A percentile compares a stretch with the other conserved stretches of the same genome.
phyloP scores from a whole-genome alignment of 192 early-diverging fungal genomes.

The Funneliformis geosporum region DNA sequence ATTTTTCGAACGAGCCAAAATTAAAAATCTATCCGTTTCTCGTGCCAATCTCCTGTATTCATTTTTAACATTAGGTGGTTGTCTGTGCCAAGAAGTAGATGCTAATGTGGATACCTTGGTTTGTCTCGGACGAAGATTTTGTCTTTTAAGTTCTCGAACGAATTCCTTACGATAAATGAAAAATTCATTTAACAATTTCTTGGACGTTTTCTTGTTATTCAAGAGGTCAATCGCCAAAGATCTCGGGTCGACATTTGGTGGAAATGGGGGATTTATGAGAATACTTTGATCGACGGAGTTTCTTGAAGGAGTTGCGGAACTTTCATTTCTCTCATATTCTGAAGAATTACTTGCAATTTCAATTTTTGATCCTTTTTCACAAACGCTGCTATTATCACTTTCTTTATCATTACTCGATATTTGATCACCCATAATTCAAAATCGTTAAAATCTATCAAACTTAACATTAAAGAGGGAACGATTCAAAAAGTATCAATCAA shows the following conservation, averaged over 20 bases:
- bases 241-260: neutral
- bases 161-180: slow-evolving; percentile 17
- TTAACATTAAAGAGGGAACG: too few relatives aligned
- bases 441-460: too few relatives aligned
- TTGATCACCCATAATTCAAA: too few relatives aligned
- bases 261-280: neutral
- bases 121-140: neutral
- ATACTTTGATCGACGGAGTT: neutral
- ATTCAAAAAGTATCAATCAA: too few relatives aligned
- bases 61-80: slow-evolving; percentile 2
- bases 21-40: slow-evolving; percentile 14
- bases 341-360: too few relatives aligned
- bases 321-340: too few relatives aligned
- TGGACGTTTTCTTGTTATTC: neutral
- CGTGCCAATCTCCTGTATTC: slow-evolving; percentile 18
- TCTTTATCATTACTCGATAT: too few relatives aligned
- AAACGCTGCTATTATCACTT: too few relatives aligned
- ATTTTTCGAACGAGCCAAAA: neutral
- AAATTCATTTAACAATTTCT: slow-evolving; percentile 15
- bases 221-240: neutral
- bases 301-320: too few relatives aligned
- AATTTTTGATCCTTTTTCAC: too few relatives aligned
- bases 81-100: neutral
- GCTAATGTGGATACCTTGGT: slow-evolving; percentile 8
- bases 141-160: neutral